Evolutionary conservation across 345 rosid genomes (phyloP).

Genomic region (Salix purpurea): DNA sequence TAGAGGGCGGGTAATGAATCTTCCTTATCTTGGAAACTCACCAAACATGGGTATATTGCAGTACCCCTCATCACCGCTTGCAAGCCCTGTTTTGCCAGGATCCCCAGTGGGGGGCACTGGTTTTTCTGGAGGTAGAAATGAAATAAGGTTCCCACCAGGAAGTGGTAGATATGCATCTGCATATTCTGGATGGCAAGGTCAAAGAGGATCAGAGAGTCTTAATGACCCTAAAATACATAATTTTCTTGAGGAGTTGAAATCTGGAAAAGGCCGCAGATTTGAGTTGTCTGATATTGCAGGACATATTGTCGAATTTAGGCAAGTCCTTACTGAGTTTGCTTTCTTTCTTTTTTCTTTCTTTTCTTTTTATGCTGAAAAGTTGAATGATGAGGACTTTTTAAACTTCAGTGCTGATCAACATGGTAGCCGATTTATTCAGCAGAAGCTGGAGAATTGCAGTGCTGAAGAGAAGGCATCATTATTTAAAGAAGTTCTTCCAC

Average conservation of each 20-base stretch:
- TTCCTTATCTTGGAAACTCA: conserved; percentile 44
- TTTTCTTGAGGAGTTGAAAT: conserved; percentile 88
- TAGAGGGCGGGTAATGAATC: conserved; percentile 40
- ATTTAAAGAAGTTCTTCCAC: conserved; percentile 83
- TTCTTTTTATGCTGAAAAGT: not conserved
- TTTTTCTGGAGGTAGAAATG: conserved; percentile 54
- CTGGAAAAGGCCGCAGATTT: conserved; percentile 72
- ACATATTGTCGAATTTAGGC: conserved; percentile 89
- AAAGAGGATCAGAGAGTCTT: conserved; percentile 49
- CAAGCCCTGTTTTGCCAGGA: conserved; percentile 65
- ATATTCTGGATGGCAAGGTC: conserved; percentile 83
- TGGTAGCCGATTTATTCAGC: conserved; percentile 99
- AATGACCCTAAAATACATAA: conserved; percentile 64
- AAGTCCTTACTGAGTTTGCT: conserved; percentile 24
- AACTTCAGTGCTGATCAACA: conserved; percentile 87
- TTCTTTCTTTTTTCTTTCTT: conserved; percentile 13
- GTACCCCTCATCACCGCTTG: conserved; percentile 59
- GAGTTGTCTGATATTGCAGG: conserved; percentile 83
- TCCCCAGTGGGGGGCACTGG: conserved; percentile 58
- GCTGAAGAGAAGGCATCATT: conserved; percentile 77
- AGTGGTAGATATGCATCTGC: conserved; percentile 50
- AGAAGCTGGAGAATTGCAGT: conserved; percentile 81
- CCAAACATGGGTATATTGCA: conserved; percentile 63
- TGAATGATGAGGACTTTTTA: conserved; percentile 16
- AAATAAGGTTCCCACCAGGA: conserved; percentile 50